Base-by-base conservation (phyloP, 345 rosid species). In the Atalantia buxifolia region DNA sequence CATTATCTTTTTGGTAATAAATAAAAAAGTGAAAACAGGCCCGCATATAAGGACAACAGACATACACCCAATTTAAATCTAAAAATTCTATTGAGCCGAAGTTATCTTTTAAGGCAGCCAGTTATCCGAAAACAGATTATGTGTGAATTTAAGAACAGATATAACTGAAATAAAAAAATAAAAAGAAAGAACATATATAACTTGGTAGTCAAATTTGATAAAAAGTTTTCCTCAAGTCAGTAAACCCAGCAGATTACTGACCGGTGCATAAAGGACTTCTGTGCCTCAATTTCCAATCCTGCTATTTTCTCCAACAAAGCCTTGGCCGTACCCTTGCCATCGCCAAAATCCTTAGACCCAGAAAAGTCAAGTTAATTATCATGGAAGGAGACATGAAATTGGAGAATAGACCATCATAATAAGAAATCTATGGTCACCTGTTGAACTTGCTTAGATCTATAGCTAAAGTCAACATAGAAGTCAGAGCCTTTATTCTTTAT, bases 251-350 rank as follows among this genome's bases (percentile, higher is more conserved):
- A 77, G 77, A 77, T 77, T 24, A 87, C 94, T 82, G 74, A 94
- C 99, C 99, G 87, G 78, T 96, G 99, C 99, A 96, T 94, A 84
- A 96, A 96, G 75, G 98, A 94, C 86, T 96, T 94, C 81, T 96
- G 98, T 45, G 99, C 99, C 84, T 96, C 97, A 76, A 90, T 86
- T 85, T 96, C 99, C 94, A 85, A 56, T 69, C 83, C 84, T 63
- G 92, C 90, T 81, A 94, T 94, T 89, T 71, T 94, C 73, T 88
- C 92, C 84, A 96, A 86, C 86, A 94, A 86, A 67, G 53, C 80
- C 83, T 86, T 94, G 50, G 97, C 94, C n/a, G 93, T 96, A 72
- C 95, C 97, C 78, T 81, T 87, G 16, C 97, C 98, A 85, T 92
- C 94, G 80, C 89, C 90, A 83, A 86, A 81, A 85, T 88, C 92